Percentiles rank a stretch among this genome's conserved stretches.
Evolutionary conservation across 2,329 filamentous ascomycete species (phyloP).

Genomic region (Endocalyx cinctus): DNA sequence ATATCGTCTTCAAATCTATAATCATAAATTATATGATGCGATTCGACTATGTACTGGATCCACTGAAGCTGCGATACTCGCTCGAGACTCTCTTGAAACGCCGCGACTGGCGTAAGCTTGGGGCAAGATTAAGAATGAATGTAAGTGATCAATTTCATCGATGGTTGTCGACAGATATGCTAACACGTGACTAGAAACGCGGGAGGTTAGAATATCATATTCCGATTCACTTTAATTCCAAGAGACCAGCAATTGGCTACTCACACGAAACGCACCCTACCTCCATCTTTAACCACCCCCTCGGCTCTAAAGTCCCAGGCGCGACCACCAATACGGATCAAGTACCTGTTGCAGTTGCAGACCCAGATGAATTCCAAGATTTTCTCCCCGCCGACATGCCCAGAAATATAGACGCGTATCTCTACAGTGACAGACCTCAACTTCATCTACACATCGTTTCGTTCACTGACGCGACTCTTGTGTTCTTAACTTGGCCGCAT

Average conservation of each 20-base stretch:
- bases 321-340: conserved; percentile 18
- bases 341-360: conserved; percentile 26
- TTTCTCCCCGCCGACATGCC: conserved; percentile 23
- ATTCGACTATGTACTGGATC: conserved; percentile 34
- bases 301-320: conserved; percentile 33
- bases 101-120: conserved; percentile 40
- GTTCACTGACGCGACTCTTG: conserved; percentile 36
- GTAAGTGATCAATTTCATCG: conserved; percentile 18
- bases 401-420: conserved; percentile 32
- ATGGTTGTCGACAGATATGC: neutral
- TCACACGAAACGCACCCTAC: conserved; percentile 31
- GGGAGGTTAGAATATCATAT: conserved; percentile 37
- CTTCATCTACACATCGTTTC: conserved; percentile 42
- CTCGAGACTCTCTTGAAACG: conserved; percentile 33
- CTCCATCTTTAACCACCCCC: conserved; percentile 35
- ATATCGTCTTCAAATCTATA: conserved; percentile 9
- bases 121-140: conserved; percentile 36
- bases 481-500: conserved; percentile 43
- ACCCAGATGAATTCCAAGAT: conserved; percentile 17
- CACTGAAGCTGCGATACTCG: conserved; percentile 28
- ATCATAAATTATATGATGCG: conserved; percentile 8
- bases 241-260: conserved; percentile 37
- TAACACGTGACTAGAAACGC: conserved; percentile 9
- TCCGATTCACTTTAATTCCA: conserved; percentile 28
- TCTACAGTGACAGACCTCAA: conserved; percentile 38